Conservation (phyloP, 345 rosid species). For the Melaleuca quinquenervia region DNA sequence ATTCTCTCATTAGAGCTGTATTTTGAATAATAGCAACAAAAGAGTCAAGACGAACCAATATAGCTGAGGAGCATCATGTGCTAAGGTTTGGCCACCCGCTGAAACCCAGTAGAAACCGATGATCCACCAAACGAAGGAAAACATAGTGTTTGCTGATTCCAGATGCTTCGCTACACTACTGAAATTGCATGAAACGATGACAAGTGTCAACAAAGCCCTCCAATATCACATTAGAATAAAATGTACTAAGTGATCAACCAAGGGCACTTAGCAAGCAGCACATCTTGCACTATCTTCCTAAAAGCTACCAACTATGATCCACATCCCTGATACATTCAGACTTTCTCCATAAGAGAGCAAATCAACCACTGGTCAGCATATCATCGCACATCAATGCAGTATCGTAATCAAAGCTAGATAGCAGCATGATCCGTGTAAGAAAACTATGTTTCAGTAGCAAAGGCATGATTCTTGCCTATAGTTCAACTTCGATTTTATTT, state of each 20-base stretch:
- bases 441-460: neutral
- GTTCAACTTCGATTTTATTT: neutral
- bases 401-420: neutral
- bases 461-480: neutral
- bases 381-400: neutral
- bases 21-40: neutral
- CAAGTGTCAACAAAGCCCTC: neutral
- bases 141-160: conserved; percentile 97
- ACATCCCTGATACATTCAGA: neutral
- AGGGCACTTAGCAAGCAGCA: neutral
- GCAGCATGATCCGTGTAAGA: neutral
- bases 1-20: neutral
- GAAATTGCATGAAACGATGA: neutral
- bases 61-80: conserved; percentile 61
- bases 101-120: conserved; percentile 99
- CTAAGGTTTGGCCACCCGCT: conserved; percentile 74
- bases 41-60: conserved; percentile 54
- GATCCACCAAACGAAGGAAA: conserved; percentile 99
- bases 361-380: neutral
- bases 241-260: neutral
- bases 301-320: neutral
- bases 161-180: conserved; percentile 75
- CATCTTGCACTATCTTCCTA: neutral
- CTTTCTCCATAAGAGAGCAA: neutral
- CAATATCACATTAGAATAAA: neutral